These are phyloP conservation scores for Malassezia slooffiae DNA, from an alignment of 1,284 basidiomycete species.

Conservation along the genomic window DNA sequence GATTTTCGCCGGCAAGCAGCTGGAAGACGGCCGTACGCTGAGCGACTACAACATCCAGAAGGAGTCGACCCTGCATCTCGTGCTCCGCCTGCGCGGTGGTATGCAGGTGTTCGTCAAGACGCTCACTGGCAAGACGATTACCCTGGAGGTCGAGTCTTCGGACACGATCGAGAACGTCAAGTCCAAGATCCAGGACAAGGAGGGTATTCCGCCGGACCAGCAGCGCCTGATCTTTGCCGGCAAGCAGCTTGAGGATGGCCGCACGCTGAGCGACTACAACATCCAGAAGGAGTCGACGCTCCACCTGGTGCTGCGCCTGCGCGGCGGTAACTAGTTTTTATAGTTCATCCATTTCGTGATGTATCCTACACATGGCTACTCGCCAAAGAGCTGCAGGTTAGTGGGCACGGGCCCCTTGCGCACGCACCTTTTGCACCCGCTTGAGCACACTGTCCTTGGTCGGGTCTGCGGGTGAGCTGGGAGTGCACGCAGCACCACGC, in stretches of 20 bases:
- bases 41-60: conserved; percentile 48
- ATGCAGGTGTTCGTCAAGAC: conserved; percentile 20
- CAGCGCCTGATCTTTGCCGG: conserved; percentile 96
- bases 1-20: conserved; percentile 50
- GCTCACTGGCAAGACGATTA: conserved; percentile 62
- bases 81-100: conserved; percentile 40
- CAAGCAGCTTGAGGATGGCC: conserved; percentile 67
- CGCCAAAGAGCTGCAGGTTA: conserved; percentile 27
- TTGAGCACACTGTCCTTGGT: conserved; percentile 93
- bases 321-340: too few relatives aligned
- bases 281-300: conserved; percentile 58
- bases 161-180: conserved; percentile 48
- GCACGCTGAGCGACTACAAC: conserved; percentile 56
- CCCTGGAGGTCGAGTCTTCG: conserved; percentile 66
- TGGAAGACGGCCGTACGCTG: conserved; percentile 50
- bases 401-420: background rate
- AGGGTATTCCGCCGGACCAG: conserved; percentile 81
- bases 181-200: conserved; percentile 53
- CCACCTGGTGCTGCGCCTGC: conserved; percentile 41
- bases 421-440: conserved; percentile 66
- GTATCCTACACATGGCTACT: conserved; percentile 47
- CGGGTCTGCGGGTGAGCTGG: conserved; percentile 58
- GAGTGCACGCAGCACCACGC: background rate
- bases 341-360: conserved; percentile 19
- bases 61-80: conserved; percentile 38